These are phyloP conservation scores for Pyrus betulifolia DNA, from an alignment of 306 rosid species.

Conservation along the genomic window DNA sequence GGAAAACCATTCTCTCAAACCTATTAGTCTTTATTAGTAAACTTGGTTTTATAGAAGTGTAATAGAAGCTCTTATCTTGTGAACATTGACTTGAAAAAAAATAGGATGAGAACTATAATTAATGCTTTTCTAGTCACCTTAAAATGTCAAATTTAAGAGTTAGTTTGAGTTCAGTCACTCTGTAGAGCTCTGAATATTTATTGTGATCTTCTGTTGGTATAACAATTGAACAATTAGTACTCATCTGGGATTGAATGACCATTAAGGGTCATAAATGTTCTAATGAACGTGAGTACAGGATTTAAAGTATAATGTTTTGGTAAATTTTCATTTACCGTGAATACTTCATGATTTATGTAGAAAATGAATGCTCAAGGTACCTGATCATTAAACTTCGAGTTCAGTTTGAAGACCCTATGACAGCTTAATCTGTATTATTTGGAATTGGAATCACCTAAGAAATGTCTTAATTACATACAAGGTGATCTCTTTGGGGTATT, in stretches of 20 bases:
- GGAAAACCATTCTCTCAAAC: background rate
- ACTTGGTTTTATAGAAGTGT: background rate
- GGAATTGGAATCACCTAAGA: background rate
- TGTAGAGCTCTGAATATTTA: background rate
- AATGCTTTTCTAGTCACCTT: background rate
- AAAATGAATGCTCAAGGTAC: background rate
- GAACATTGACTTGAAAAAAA: background rate
- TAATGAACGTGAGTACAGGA: background rate
- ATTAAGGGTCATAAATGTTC: background rate
- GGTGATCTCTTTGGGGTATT: background rate
- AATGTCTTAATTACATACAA: background rate
- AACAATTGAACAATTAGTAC: background rate
- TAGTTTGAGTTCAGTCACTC: background rate
- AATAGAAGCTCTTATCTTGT: background rate
- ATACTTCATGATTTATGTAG: background rate
- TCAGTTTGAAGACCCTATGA: background rate
- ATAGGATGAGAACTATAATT: background rate
- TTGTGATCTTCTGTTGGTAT: background rate
- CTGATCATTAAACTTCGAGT: background rate
- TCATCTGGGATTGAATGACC: background rate
- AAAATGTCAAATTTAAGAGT: background rate
- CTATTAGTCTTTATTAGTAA: background rate
- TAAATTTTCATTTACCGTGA: background rate
- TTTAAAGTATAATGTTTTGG: background rate
- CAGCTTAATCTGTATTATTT: background rate